phyloP scores from a whole-genome alignment of 2,329 filamentous ascomycete genomes.

The Bipolaris bicolor region DNA sequence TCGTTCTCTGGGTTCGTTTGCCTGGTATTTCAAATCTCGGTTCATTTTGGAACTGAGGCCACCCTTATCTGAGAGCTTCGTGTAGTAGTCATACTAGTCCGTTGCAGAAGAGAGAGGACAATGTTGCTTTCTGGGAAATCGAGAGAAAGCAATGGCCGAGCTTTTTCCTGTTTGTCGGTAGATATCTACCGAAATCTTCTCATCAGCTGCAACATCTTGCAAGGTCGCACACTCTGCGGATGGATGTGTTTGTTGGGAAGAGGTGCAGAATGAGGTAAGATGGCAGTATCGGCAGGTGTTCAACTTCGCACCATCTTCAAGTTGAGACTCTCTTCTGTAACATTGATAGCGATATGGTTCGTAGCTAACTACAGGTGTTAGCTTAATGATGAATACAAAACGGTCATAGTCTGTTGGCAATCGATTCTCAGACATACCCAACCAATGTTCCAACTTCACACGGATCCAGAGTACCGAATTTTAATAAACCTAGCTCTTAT shows the following conservation, averaged over 20 bases:
- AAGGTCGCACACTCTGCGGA: neutral
- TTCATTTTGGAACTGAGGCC: neutral
- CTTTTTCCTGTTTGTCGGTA: neutral
- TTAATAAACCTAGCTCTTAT: neutral
- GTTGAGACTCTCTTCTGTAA: neutral
- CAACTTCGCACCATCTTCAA: neutral
- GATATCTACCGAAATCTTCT: neutral
- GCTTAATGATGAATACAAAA: neutral
- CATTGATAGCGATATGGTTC: neutral
- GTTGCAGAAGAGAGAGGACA: neutral
- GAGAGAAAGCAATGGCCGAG: neutral
- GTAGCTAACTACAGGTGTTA: neutral
- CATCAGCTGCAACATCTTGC: neutral
- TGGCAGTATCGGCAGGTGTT: neutral
- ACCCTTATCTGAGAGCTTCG: neutral
- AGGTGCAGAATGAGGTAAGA: neutral
- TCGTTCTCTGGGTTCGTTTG: neutral
- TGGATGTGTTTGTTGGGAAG: neutral
- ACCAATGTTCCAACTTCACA: neutral
- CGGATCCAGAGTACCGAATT: neutral
- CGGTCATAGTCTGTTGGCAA: neutral
- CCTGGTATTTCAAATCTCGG: neutral
- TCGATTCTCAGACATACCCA: neutral
- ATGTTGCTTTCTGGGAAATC: neutral
- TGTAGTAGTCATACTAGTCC: neutral